Conservation (phyloP, 164 flowering plant species). For the Nelumbo lutea region DNA sequence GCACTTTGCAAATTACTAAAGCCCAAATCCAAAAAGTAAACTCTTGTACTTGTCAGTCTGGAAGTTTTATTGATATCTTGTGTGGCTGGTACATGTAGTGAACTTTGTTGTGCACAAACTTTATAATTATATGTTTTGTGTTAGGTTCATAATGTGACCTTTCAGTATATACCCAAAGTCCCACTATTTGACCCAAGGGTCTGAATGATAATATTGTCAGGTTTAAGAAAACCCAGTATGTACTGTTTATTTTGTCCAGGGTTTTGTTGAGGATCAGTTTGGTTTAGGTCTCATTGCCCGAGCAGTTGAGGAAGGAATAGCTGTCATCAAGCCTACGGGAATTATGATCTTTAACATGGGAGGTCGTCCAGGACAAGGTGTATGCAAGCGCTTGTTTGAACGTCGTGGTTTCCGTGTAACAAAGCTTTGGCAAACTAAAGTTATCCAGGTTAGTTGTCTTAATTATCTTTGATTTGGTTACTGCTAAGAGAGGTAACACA, state of each 20-base stretch:
- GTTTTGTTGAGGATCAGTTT: constrained; percentile 98
- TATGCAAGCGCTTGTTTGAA: constrained; percentile 88
- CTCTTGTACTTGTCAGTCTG: background rate
- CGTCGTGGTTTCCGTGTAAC: constrained; percentile 83
- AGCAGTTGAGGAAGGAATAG: constrained; percentile 97
- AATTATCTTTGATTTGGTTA: background rate
- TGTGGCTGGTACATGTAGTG: background rate
- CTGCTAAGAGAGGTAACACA: too few species aligned
- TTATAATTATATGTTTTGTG: too few species aligned
- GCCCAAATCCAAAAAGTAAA: background rate
- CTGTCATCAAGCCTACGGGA: constrained; percentile 85
- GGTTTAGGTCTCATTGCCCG: constrained; percentile 95
- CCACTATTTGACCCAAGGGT: too few species aligned
- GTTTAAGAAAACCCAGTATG: background rate
- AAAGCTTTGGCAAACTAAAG: constrained; percentile 95
- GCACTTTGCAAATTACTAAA: background rate
- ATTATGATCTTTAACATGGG: constrained; percentile 98
- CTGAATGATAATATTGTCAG: too few species aligned
- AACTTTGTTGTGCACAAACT: too few species aligned
- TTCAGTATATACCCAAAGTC: too few species aligned
- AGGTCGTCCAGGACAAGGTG: constrained; percentile 98
- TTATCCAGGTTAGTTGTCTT: constrained; percentile 61
- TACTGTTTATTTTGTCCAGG: constrained; percentile 35
- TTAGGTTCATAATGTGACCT: too few species aligned
- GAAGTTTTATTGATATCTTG: background rate